Evolutionary conservation across 2,329 filamentous ascomycete species (phyloP), one percentile per base, ranked within the genome.

Genomic region (Sporothrix luriei): DNA sequence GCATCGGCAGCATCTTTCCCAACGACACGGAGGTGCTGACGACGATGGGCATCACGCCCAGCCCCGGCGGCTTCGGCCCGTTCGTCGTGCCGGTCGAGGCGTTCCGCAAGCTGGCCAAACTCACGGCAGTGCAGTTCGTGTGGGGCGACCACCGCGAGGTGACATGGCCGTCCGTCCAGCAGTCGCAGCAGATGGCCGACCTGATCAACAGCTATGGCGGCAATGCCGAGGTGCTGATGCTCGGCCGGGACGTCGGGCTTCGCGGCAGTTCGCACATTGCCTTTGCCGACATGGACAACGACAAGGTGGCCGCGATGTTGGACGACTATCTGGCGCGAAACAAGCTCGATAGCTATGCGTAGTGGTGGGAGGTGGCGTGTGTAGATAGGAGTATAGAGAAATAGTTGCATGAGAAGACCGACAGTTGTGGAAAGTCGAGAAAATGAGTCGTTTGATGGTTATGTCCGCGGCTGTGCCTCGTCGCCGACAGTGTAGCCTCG

Each of bases 401-500:
- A 5, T 6, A 19, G 43, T 46, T 16, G 40, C 2, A 16, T 46
- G 40, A 46, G 40, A 11, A 16, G 14, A 11, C 14, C 40, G 11
- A 16, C 16, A 48, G 43, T 1, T 16, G 6, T 2, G 2, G 14
- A 19, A 48, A 16, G 43, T 46, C 43, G 43, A 14, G n/a, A 48
- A 19, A 46, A 29, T 33, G n/a, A 14, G n/a, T 54, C 16, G 4
- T 21, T 52, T 10, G 40, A 2, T 21, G 43, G 9, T 57, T 48
- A 74, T 29, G 72, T 73, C n/a, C 71, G 33, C 19, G 62, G 46
- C 19, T 69, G 43, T 6, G 46, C 66, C 1, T 67, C 72, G 4
- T 88, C 87, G 9, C 91, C 92, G 67, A 95, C 90, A 0, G 84
- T 87, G 81, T 99, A 99, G 0, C 94, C 95, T 75, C 92, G 88